These are phyloP conservation scores for Wickerhamiella cacticola DNA, from an alignment of 805 yeast species.

Conservation along the genomic window DNA sequence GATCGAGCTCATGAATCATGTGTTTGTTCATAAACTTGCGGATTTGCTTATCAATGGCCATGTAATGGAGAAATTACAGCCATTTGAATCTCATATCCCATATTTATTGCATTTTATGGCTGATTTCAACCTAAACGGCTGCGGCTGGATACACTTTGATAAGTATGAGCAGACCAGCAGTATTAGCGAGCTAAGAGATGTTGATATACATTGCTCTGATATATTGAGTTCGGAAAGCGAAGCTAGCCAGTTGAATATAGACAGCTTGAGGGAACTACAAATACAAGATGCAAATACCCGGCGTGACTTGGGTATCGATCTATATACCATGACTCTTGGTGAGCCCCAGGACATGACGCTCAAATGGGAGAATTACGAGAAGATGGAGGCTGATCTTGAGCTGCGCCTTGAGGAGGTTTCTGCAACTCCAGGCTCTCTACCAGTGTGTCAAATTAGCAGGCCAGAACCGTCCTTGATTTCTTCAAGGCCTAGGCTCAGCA, in stretches of 20 bases:
- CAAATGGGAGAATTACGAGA: conserved; percentile 8
- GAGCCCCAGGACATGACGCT: background rate
- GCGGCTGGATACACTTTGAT: conserved; percentile 54
- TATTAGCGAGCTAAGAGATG: conserved; percentile 32
- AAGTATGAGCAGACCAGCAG: background rate
- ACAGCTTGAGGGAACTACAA: conserved; percentile 17
- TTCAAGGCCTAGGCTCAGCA: too few species aligned
- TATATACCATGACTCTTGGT: conserved; percentile 11
- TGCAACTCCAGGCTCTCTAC: too few species aligned
- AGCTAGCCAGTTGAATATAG: conserved; percentile 13
- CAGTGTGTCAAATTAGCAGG: too few species aligned
- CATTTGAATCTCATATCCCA: conserved; percentile 75
- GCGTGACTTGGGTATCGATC: conserved; percentile 1
- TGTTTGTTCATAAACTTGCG: conserved; percentile 43
- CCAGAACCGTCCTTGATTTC: too few species aligned
- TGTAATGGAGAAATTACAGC: conserved; percentile 34
- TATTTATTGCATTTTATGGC: conserved; percentile 61
- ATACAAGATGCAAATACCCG: conserved; percentile 15
- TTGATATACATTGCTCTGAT: conserved; percentile 53
- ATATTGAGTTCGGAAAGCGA: conserved; percentile 44
- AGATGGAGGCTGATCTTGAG: background rate
- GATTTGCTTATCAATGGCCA: conserved; percentile 38
- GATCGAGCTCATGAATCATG: conserved; percentile 54
- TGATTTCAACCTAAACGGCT: conserved; percentile 76
- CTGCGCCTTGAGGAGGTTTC: background rate